Conservation (phyloP, 2,329 filamentous ascomycete genomes). For the Fusarium haematococcum region DNA sequence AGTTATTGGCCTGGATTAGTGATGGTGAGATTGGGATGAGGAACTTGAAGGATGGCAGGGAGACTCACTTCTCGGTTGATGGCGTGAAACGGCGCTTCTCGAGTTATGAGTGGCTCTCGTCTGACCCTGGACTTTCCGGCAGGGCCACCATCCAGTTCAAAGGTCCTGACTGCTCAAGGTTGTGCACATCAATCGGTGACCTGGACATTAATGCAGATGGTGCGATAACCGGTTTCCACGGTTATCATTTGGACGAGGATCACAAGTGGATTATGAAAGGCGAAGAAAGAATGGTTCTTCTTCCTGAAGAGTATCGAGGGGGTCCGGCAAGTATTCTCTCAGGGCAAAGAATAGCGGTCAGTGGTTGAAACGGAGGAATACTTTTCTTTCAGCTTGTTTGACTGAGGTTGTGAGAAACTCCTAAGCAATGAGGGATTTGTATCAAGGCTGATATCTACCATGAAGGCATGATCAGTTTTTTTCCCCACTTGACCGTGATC, state of each 20-base stretch:
- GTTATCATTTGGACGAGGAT: not conserved
- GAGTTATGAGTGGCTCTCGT: too few species aligned
- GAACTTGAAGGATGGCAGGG: not conserved
- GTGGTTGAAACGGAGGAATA: not conserved
- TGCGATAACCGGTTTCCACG: not conserved
- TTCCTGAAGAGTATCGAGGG: rapidly evolving
- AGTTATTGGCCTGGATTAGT: not conserved
- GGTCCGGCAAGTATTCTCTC: not conserved
- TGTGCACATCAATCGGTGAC: not conserved
- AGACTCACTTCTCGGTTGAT: not conserved
- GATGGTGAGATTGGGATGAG: rapidly evolving
- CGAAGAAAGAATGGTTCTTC: not conserved
- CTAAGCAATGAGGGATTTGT: not conserved
- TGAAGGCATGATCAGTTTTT: too few species aligned
- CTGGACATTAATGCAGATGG: not conserved
- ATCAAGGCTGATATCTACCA: too few species aligned
- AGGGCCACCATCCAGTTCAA: not conserved
- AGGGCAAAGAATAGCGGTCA: not conserved
- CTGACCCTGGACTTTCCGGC: too few species aligned
- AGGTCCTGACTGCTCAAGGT: not conserved
- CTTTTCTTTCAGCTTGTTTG: not conserved
- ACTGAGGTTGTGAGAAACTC: not conserved
- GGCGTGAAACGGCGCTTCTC: too few species aligned
- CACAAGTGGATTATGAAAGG: not conserved
- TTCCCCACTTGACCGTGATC: not conserved